Conservation (phyloP, 257 asterid species). For the Solanum microdontum region DNA sequence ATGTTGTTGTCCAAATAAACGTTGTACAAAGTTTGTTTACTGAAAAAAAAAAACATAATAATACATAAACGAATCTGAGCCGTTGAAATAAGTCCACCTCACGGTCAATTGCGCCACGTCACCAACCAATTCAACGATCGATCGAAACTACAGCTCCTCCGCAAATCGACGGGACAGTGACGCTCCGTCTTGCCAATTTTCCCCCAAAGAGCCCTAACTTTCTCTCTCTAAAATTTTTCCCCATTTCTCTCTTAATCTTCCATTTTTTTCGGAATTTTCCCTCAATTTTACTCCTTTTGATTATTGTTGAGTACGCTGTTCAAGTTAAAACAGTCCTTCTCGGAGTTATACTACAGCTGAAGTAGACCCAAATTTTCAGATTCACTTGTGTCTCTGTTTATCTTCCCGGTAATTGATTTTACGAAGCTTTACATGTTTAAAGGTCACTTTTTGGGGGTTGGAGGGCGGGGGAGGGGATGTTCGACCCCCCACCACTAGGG, state of each 20-base stretch:
- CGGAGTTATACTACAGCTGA: slow-evolving; percentile 5
- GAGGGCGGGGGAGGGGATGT: background rate
- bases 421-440: background rate
- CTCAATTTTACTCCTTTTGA: background rate
- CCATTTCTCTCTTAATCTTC: background rate
- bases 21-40: background rate
- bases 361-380: slow-evolving; percentile 23
- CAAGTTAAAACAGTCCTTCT: background rate
- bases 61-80: slow-evolving; percentile 22
- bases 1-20: background rate
- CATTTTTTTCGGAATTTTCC: background rate
- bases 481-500: background rate
- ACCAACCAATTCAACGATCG: slow-evolving; percentile 37
- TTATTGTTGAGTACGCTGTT: background rate
- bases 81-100: slow-evolving; percentile 36
- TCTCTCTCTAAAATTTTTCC: slow-evolving; percentile 7
- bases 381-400: slow-evolving; percentile 4
- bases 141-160: slow-evolving; percentile 39
- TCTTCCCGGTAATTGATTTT: slow-evolving; percentile 11
- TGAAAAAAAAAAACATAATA: background rate
- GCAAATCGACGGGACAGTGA: slow-evolving; percentile 27
- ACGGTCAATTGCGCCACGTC: slow-evolving; percentile 22
- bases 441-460: background rate
- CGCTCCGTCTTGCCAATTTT: slow-evolving; percentile 36
- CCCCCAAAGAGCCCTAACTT: slow-evolving; percentile 28